Conservation (phyloP, 139 green algal genomes). For the Zygnema cylindricum region DNA sequence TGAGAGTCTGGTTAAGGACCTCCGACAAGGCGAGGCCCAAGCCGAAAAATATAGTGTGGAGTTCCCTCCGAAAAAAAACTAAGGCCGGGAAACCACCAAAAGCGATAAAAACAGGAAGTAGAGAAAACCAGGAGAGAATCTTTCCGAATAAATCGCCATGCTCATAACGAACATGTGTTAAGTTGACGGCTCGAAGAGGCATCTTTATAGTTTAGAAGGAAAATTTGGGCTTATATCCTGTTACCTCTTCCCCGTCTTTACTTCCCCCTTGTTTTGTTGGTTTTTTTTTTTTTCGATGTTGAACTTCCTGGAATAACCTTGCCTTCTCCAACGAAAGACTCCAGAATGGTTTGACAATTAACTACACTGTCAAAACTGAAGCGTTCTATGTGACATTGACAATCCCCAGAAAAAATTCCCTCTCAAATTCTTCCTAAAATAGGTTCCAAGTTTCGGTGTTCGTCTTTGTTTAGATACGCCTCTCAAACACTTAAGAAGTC, state of each 20-base stretch:
- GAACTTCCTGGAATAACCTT: no score
- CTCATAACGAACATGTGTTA: conserved; percentile 45
- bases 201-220: background rate
- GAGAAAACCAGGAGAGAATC: conserved; percentile 38
- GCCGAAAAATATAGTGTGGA: conserved; percentile 53
- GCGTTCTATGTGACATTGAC: background rate
- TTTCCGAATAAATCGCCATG: conserved; percentile 20
- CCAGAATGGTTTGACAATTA: background rate
- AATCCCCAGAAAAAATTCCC: no score
- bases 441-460: no score
- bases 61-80: conserved; percentile 29
- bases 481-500: no score
- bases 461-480: no score
- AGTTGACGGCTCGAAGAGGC: conserved; percentile 25
- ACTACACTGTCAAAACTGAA: background rate
- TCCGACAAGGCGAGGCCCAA: conserved; percentile 24
- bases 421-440: no score
- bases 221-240: no score
- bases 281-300: no score
- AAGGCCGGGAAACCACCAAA: conserved; percentile 43
- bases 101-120: conserved; percentile 45
- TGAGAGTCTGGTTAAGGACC: conserved; percentile 38
- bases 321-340: no score
- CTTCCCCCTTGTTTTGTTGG: no score
- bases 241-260: no score